Conservation (phyloP, 768 basidiomycete genomes). For the Leccinum subtestaceum region DNA sequence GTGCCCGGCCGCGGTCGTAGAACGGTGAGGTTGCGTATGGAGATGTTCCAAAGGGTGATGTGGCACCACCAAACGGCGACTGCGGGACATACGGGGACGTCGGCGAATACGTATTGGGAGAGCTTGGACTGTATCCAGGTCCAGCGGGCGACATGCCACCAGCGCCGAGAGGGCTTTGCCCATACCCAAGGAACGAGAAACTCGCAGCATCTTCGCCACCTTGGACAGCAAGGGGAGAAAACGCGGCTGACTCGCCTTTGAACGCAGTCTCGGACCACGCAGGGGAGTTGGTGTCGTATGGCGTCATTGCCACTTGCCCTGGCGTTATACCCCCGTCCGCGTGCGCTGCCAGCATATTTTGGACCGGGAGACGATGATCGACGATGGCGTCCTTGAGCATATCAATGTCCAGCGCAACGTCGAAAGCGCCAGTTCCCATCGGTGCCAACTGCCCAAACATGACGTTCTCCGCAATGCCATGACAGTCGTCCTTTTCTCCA, state of each 20-base stretch:
- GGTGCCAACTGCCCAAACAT: conserved; percentile 99
- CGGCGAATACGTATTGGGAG: conserved; percentile 84
- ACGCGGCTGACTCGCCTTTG: conserved; percentile 83
- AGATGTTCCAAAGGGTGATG: conserved; percentile 78
- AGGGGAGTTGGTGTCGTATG: conserved; percentile 91
- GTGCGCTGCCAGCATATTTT: conserved; percentile 73
- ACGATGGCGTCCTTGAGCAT: conserved; percentile 99
- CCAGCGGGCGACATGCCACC: conserved; percentile 88
- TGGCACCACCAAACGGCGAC: conserved; percentile 79
- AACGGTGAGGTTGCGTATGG: conserved; percentile 86
- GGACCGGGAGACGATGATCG: conserved; percentile 89
- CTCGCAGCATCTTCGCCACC: conserved; percentile 79
- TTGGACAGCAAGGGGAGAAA: conserved; percentile 91
- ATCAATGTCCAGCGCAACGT: conserved; percentile 93
- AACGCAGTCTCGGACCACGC: conserved; percentile 75
- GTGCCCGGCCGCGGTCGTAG: conserved; percentile 60
- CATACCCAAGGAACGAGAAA: conserved; percentile 73
- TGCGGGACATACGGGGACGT: conserved; percentile 88
- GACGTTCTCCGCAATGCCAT: conserved; percentile 98
- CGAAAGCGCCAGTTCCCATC: conserved; percentile 97
- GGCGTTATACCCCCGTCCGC: conserved; percentile 89
- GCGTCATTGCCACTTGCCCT: conserved; percentile 91
- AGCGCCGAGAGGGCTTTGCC: conserved; percentile 82
- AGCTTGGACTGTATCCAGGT: conserved; percentile 87
- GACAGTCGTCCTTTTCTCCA: conserved; percentile 97